Evolutionary conservation across 441 rosid species (phyloP).

Genomic region (Isatis lusitanica): DNA sequence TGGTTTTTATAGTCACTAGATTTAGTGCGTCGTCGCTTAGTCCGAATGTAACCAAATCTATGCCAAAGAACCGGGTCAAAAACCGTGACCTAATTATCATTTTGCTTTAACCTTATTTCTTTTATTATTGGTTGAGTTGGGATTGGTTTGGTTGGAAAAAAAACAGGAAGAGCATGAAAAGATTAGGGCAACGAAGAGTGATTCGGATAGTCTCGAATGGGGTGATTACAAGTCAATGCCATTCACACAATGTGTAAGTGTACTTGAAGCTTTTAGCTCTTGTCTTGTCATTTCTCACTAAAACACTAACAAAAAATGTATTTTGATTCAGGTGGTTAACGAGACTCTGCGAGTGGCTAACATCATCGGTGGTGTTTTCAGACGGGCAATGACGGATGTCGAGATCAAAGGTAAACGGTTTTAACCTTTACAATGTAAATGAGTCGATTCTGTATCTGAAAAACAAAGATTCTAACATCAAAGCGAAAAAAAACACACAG

Average conservation of each 20-base stretch:
- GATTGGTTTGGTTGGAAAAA: constrained; percentile 7
- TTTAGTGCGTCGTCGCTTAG: constrained; percentile 26
- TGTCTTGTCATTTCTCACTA: background rate
- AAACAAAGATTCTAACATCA: background rate
- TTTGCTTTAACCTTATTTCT: background rate
- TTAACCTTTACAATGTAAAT: background rate
- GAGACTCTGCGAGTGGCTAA: constrained; percentile 91
- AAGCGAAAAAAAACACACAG: constrained; percentile 35
- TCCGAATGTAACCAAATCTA: background rate
- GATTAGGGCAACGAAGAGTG: constrained; percentile 64
- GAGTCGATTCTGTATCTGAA: background rate
- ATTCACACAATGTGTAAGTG: constrained; percentile 94
- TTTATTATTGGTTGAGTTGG: constrained; percentile 2
- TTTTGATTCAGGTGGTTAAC: constrained; percentile 67
- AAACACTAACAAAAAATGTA: background rate
- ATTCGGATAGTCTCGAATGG: constrained; percentile 69
- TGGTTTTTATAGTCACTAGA: constrained; percentile 23
- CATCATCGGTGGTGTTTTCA: constrained; percentile 87
- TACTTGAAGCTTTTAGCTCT: background rate
- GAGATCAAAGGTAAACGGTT: constrained; percentile 61
- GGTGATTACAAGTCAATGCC: constrained; percentile 96
- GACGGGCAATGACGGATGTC: constrained; percentile 74
- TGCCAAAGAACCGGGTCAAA: constrained; percentile 19
- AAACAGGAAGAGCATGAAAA: constrained; percentile 86
- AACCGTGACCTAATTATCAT: constrained; percentile 14